Percentiles rank a stretch among this genome's conserved stretches.
phyloP scores from a whole-genome alignment of 176 grass and related monocot species.

The Aechmea fasciata region DNA sequence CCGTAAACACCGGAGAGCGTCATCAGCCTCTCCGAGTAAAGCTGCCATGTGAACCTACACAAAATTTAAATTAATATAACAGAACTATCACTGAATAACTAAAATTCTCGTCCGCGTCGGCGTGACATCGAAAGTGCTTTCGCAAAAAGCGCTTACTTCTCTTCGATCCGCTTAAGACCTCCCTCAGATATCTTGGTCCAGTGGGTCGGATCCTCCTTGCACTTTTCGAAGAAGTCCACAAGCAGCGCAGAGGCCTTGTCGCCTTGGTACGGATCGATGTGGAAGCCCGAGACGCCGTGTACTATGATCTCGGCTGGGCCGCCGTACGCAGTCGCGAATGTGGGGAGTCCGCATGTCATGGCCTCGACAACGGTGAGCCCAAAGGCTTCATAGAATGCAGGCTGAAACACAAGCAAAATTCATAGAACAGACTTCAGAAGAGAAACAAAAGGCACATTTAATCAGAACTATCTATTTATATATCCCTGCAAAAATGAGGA shows the following conservation, averaged over 20 bases:
- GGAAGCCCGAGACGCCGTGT: constrained; percentile 78
- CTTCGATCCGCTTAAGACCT: constrained; percentile 80
- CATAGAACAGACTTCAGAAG: background rate
- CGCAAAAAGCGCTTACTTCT: constrained; percentile 51
- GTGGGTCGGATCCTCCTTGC: constrained; percentile 42
- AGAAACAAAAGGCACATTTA: background rate
- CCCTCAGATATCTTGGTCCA: constrained; percentile 80
- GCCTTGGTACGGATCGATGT: constrained; percentile 95
- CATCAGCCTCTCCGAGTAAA: constrained; percentile 99
- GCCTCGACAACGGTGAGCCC: constrained; percentile 93
- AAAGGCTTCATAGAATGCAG: constrained; percentile 93
- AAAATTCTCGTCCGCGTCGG: background rate
- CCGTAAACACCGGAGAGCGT: constrained; percentile 89
- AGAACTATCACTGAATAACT: background rate
- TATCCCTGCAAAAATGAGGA: background rate
- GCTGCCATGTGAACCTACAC: constrained; percentile 88
- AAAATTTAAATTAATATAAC: background rate
- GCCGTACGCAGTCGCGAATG: constrained; percentile 84
- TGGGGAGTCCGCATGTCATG: constrained; percentile 90
- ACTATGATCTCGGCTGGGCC: constrained; percentile 95
- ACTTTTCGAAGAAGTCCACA: constrained; percentile 90
- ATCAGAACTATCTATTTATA: background rate
- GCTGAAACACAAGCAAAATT: constrained; percentile 25
- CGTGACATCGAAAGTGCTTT: background rate
- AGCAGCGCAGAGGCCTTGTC: constrained; percentile 79